Conservation (phyloP, 345 rosid species). For the Raphanus raphanistrum region DNA sequence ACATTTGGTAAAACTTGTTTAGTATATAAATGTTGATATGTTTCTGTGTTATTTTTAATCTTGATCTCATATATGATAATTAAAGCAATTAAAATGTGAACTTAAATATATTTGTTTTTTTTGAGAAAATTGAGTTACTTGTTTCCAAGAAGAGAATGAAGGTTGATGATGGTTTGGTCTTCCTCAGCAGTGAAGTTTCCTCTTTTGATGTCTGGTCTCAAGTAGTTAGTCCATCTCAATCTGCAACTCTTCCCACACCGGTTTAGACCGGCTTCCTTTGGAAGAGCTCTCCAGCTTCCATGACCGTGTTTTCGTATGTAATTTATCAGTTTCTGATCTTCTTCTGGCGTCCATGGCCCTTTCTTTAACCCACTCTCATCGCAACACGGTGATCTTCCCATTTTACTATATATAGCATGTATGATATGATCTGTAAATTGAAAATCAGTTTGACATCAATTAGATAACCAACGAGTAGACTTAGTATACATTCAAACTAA, state of each 20-base stretch:
- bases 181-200: slow-evolving; percentile 36
- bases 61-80: background rate
- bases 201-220: background rate
- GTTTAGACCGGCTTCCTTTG: background rate
- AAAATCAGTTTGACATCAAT: background rate
- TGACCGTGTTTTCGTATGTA: background rate
- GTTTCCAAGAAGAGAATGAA: background rate
- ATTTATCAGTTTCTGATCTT: background rate
- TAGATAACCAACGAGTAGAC: background rate
- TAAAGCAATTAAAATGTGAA: background rate
- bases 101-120: slow-evolving; percentile 44
- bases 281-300: slow-evolving; percentile 4
- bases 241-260: slow-evolving; percentile 7
- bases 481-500: background rate
- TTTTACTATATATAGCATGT: slow-evolving; percentile 10
- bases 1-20: background rate
- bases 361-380: slow-evolving; percentile 57
- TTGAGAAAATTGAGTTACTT: background rate
- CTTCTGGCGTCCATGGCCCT: slow-evolving; percentile 47
- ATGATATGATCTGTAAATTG: background rate
- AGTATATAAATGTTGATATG: background rate
- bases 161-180: slow-evolving; percentile 17
- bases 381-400: slow-evolving; percentile 47
- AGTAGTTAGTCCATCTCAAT: background rate
- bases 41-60: background rate